Base-by-base conservation (phyloP, 148 eudicot species). In the Camellia japonica region DNA sequence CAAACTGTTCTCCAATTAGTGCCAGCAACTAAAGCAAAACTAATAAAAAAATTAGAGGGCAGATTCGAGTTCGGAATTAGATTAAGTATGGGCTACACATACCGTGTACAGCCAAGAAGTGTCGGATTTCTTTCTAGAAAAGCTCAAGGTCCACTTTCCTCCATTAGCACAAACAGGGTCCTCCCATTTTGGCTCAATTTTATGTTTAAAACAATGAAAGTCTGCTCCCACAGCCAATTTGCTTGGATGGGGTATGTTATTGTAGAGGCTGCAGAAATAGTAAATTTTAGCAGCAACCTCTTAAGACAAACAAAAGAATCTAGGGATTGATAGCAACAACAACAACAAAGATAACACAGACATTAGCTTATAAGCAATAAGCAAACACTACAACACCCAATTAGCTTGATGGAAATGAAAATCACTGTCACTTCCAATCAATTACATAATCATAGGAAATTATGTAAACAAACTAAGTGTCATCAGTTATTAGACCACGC, bases 101-200 rank as follows among this genome's bases (percentile, higher is more conserved):
- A 95, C 99, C 87, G 97, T 90, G 65, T 93, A 87, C 67, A 93
- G 89, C 99, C 97, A 95, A 86, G 75, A 67, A 7, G 86, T 92
- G 72, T 92, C 99, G 59, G 91, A 90, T 82, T 92, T 91, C 7
- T 88, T 92, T 81, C 63, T 89, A 1, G 65, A 9, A 60, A 81
- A 86, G 80, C 60, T 84, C 49, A 88, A 78, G 81, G 92, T 91
- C 97, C 97, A 95, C 86, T 92, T 93, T 71, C 99, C 97, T 68
- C 99, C 99, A 85, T 93, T 92, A 85, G 95, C 92, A 89, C 99
- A 95, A 46, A 93, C 83, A 71, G 99, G 99, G 80, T 95, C 97
- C 89, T 95, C 99, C 99, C 99, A 93, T 82, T 95, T 95, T 42
- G 97, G 99, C 90, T 92, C 97, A 83, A 95, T 93, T 79, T 92